phyloP scores from a whole-genome alignment of 2,329 filamentous ascomycete species.

The Blastomyces gilchristii region DNA sequence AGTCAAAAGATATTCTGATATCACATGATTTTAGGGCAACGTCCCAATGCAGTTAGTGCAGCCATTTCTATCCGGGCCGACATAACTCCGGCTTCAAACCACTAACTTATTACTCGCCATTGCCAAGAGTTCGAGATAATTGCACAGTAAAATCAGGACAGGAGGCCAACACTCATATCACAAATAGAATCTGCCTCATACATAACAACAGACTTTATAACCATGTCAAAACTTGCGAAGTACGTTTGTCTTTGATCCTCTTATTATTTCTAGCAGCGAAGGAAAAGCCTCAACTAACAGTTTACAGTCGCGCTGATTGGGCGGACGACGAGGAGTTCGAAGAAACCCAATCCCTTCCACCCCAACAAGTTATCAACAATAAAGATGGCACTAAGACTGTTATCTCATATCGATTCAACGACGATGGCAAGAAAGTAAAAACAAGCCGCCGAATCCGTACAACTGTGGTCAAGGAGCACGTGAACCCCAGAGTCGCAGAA shows the following conservation, averaged over 20 bases:
- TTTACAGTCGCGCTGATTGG: constrained; percentile 53
- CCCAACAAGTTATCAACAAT: constrained; percentile 83
- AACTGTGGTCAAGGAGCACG: constrained; percentile 79
- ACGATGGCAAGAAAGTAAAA: constrained; percentile 92
- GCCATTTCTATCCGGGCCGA: neutral
- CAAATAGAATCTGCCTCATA: neutral
- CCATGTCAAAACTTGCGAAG: constrained; percentile 6
- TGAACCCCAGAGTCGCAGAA: constrained; percentile 94
- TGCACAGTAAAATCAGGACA: constrained; percentile 6
- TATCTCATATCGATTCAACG: constrained; percentile 80
- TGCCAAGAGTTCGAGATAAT: constrained; percentile 5
- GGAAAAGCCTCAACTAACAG: neutral
- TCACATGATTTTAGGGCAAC: constrained; percentile 3
- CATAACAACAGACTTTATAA: neutral
- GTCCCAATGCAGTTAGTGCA: neutral
- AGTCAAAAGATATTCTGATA: neutral
- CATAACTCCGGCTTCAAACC: neutral
- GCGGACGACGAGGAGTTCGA: constrained; percentile 84
- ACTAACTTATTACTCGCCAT: neutral
- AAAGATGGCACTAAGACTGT: constrained; percentile 98
- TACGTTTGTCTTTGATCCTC: neutral
- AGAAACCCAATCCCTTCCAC: constrained; percentile 73
- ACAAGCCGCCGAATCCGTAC: constrained; percentile 91
- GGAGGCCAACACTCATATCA: neutral
- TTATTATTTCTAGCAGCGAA: neutral